phyloP scores from a whole-genome alignment of 1,139 yeast genomes.

The Taphrina wiesneri region DNA sequence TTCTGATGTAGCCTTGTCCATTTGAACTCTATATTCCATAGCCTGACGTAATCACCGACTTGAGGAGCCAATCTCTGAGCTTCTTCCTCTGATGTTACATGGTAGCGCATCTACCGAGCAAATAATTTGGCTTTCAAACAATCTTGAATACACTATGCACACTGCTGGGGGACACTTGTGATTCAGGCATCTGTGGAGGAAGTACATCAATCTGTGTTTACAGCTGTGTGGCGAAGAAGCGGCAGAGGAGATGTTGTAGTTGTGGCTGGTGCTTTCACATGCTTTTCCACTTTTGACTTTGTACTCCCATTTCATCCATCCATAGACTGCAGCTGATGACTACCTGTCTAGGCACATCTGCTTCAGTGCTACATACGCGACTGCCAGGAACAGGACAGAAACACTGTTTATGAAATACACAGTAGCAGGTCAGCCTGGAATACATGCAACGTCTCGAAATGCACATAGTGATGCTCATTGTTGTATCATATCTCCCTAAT shows the following conservation, averaged over 20 bases:
- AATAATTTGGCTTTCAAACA: too few relatives aligned
- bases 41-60: constrained; percentile 20
- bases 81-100: constrained; percentile 20
- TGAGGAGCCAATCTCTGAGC: constrained; percentile 2
- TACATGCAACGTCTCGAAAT: too few relatives aligned
- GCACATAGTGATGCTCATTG: background rate
- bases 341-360: background rate
- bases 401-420: too few relatives aligned
- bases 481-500: background rate
- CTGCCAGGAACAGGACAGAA: too few relatives aligned
- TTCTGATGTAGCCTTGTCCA: constrained; percentile 18
- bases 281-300: too few relatives aligned
- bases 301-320: too few relatives aligned
- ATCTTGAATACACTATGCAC: too few relatives aligned
- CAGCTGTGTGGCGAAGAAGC: background rate
- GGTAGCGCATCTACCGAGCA: constrained; percentile 10
- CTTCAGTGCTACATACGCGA: background rate
- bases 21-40: constrained; percentile 11
- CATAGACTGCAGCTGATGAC: background rate
- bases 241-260: background rate
- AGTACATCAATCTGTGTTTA: background rate
- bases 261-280: background rate
- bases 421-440: too few relatives aligned
- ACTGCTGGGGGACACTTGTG: too few relatives aligned
- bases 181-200: too few relatives aligned